Percentiles rank a stretch among this genome's conserved stretches.
Conservation (phyloP, 768 basidiomycete species). For the Sistotremastrum suecicum region DNA sequence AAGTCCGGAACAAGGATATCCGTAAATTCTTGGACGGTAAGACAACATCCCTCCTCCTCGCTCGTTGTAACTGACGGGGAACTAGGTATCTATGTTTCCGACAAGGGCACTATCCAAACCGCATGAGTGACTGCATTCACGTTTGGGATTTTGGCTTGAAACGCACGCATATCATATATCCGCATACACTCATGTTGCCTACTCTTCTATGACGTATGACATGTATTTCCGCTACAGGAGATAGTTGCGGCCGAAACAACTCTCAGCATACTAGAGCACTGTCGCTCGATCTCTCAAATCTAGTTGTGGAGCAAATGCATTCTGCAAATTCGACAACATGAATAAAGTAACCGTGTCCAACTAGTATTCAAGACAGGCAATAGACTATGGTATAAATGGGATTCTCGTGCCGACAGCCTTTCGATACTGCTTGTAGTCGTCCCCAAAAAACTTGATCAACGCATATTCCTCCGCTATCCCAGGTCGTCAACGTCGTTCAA, state of each 20-base stretch:
- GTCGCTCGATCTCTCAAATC: too few species aligned
- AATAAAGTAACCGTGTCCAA: too few species aligned
- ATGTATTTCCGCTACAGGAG: neutral
- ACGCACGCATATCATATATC: conserved; percentile 15
- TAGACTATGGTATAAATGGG: conserved; percentile 57
- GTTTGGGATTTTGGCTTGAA: conserved; percentile 11
- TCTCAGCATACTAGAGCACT: too few species aligned
- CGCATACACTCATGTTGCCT: conserved; percentile 16
- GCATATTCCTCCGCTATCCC: conserved; percentile 63
- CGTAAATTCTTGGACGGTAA: conserved; percentile 90
- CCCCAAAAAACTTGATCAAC: conserved; percentile 79
- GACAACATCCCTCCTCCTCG: conserved; percentile 1
- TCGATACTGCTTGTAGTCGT: conserved; percentile 70
- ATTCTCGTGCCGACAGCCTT: conserved; percentile 72
- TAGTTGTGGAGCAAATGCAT: neutral
- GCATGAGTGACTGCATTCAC: conserved; percentile 20
- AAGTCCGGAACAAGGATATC: conserved; percentile 99
- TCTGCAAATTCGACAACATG: neutral
- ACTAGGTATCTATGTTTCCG: conserved; percentile 62
- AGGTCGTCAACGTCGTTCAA: neutral
- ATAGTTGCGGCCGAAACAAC: too few species aligned
- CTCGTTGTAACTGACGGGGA: conserved; percentile 2
- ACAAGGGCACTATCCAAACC: conserved; percentile 46
- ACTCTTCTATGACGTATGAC: neutral
- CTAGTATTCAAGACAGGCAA: neutral